Percentiles rank a stretch among this genome's conserved stretches.
Conservation (phyloP, 306 rosid species). For the Alnus rubra region DNA sequence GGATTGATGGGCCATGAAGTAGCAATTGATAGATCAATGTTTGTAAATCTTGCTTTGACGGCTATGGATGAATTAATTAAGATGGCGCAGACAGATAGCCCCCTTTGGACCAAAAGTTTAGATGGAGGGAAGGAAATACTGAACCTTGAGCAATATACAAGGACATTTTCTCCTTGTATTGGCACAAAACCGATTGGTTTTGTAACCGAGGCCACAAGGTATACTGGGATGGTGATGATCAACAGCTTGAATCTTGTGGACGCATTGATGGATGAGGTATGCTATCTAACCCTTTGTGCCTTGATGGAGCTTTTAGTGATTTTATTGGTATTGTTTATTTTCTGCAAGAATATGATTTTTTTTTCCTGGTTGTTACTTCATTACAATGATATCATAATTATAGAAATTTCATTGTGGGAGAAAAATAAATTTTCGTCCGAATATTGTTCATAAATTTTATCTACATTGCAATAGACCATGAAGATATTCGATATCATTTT, state of each 20-base stretch:
- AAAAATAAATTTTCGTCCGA: too few relatives aligned
- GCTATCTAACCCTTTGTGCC: conserved; percentile 20
- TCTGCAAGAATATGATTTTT: background rate
- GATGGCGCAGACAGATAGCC: conserved; percentile 57
- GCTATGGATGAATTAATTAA: conserved; percentile 84
- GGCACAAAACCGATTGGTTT: conserved; percentile 42
- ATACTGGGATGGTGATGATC: conserved; percentile 42
- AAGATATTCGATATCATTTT: background rate
- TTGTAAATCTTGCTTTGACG: conserved; percentile 51
- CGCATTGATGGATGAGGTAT: conserved; percentile 69
- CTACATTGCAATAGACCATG: background rate
- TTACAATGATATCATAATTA: background rate
- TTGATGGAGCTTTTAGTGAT: background rate
- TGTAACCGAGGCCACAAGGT: conserved; percentile 69
- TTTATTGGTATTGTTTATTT: background rate
- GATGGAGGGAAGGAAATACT: conserved; percentile 57
- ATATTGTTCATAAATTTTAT: background rate
- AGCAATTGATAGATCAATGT: conserved; percentile 48
- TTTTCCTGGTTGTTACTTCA: background rate
- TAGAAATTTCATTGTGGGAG: too few relatives aligned
- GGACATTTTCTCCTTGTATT: conserved; percentile 45
- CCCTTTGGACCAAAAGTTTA: conserved; percentile 67
- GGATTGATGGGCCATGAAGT: conserved; percentile 45
- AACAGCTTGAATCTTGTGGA: conserved; percentile 62
- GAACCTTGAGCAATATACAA: conserved; percentile 64